Evolutionary conservation across 306 rosid species (phyloP), one percentile per base, ranked within the genome.

Genomic region (Malus asiatica): DNA sequence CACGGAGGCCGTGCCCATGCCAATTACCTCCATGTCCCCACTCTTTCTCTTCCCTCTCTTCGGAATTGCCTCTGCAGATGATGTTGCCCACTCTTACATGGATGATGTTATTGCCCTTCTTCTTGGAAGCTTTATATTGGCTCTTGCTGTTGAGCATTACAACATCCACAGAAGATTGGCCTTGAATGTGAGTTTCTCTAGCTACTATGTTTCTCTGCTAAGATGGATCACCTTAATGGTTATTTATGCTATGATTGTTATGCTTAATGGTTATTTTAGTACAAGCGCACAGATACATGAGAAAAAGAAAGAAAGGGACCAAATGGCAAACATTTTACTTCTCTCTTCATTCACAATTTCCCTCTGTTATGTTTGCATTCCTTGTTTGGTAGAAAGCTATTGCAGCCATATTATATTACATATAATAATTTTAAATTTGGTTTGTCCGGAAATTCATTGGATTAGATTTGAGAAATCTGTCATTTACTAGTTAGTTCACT

Each of bases 61-160:
- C 18, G 97, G 96, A 3, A 87, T 94, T 1, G 46, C 89, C 13
- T 75, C 98, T 2, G 88, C 97, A 20, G 97, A 90, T 11, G 79
- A 51, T 5, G 95, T 94, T 4, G 97, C 96, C 6, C 97, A 86
- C n/a, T 81, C 96, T 69, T 94, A 91, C 61, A 87, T 89, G 97
- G 86, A 90, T 57, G 98, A 94, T 45, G 94, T 91, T 6, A 91
- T 94, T 20, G 83, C 96, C 0, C 90, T 91, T 5, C 93, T 94
- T 63, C 72, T 94, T 14, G 98, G 98, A 11, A 91, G 96, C 74
- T 94, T 94, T 78, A 87, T 94, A 0, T 90, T 94, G 23, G 98
- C 96, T n/a, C 91, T 91, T 18, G 97, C 97, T 6, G 98, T 94
- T 0, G 98, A 94, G 83, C 94, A 95, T 76, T 91, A 91, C 68